phyloP scores from a whole-genome alignment of 176 grass and related monocot genomes.

The Themeda triandra region DNA sequence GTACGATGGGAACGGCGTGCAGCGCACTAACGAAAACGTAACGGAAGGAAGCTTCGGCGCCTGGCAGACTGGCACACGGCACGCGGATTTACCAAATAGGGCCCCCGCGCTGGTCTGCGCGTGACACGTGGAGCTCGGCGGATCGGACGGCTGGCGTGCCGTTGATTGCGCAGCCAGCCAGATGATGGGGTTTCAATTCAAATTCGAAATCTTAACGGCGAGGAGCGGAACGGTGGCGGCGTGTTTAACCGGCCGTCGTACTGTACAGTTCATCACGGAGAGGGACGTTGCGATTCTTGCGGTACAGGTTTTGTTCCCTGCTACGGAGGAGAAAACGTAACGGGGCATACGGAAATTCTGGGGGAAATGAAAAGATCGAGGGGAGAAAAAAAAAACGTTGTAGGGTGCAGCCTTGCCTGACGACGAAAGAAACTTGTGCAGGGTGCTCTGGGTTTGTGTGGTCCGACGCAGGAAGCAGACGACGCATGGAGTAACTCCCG shows the following conservation, averaged over 20 bases:
- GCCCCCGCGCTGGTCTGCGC: not conserved
- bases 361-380: not conserved
- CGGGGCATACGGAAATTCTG: not conserved
- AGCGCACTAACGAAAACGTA: not conserved
- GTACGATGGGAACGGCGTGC: not conserved
- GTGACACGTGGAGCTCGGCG: not conserved
- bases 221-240: not conserved
- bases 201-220: not conserved
- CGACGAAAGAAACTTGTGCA: slow-evolving; percentile 13
- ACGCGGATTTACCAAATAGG: not conserved
- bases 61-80: not conserved
- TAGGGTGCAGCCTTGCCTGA: not conserved
- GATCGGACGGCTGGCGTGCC: slow-evolving; percentile 19
- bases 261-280: not conserved
- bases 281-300: not conserved
- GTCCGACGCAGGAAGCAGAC: not conserved
- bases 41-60: not conserved
- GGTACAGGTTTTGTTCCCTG: not conserved
- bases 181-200: not conserved
- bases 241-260: not conserved
- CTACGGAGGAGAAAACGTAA: not conserved
- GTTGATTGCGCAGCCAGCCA: no score
- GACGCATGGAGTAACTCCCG: slow-evolving; percentile 1
- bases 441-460: not conserved
- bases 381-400: no score